phyloP scores from a whole-genome alignment of 2,329 filamentous ascomycete species.

The Trichoderma koningii region DNA sequence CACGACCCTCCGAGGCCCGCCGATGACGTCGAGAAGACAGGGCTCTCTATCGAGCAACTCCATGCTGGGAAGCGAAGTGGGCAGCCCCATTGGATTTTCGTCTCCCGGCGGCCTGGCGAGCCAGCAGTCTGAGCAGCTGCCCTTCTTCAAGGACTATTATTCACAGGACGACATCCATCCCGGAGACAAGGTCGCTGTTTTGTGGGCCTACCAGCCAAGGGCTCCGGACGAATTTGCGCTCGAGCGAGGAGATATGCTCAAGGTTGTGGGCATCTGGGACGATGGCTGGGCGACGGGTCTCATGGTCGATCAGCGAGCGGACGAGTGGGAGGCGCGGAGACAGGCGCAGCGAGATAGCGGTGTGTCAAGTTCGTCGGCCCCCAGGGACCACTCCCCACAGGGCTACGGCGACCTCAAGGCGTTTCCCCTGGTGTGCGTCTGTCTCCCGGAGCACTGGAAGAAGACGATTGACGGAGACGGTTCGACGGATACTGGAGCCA shows the following conservation, averaged over 20 bases:
- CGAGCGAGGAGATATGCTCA: conserved; percentile 96
- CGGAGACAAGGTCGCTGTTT: conserved; percentile 81
- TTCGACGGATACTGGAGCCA: conserved; percentile 65
- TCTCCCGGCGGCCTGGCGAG: conserved; percentile 82
- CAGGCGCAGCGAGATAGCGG: conserved; percentile 88
- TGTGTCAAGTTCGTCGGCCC: conserved; percentile 76
- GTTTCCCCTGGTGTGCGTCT: conserved; percentile 95
- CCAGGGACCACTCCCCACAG: conserved; percentile 62
- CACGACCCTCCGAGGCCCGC: conserved; percentile 60
- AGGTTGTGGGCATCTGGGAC: conserved; percentile 98
- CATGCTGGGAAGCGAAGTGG: conserved; percentile 68
- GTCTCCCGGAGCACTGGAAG: conserved; percentile 91
- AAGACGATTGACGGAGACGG: conserved; percentile 93
- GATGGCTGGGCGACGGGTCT: conserved; percentile 98
- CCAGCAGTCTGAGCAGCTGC: conserved; percentile 91
- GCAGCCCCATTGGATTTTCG: conserved; percentile 72
- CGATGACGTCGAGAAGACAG: conserved; percentile 65
- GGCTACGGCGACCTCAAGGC: conserved; percentile 86
- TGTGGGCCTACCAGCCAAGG: conserved; percentile 96
- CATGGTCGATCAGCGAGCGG: conserved; percentile 76
- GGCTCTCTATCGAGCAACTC: conserved; percentile 91
- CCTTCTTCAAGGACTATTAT: conserved; percentile 98
- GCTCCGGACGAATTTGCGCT: conserved; percentile 91
- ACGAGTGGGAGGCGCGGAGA: conserved; percentile 81
- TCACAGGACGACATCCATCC: conserved; percentile 95